A percentile compares a stretch with the other conserved stretches of the same genome.
phyloP scores from a whole-genome alignment of 2,329 filamentous ascomycete species.

The Fusarium nygamai region DNA sequence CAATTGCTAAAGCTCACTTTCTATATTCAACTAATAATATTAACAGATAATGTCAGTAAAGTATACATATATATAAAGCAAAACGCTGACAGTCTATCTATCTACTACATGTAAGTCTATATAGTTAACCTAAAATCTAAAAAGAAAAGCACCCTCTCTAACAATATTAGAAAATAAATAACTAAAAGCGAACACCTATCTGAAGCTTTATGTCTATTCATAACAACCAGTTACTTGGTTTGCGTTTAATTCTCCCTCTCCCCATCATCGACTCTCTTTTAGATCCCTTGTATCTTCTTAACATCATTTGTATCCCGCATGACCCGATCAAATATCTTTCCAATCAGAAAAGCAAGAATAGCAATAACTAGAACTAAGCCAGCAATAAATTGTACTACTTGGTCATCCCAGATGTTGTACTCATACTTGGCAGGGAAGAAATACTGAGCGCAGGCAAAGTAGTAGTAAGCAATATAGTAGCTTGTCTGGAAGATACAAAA shows the following conservation, averaged over 20 bases:
- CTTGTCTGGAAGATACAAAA: not conserved
- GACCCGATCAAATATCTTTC: not conserved
- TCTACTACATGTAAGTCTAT: not conserved
- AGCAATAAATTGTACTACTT: not conserved
- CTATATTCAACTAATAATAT: not conserved
- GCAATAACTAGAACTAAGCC: not conserved
- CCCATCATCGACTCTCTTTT: not conserved
- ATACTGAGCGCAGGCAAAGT: not conserved
- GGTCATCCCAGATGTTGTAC: not conserved
- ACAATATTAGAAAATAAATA: not conserved
- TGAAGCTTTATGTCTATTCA: fast-evolving
- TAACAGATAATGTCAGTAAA: no score
- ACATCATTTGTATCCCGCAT: not conserved
- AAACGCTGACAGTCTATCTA: not conserved
- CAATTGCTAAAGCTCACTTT: no score
- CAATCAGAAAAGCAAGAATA: not conserved
- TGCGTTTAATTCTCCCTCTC: not conserved
- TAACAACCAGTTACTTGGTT: not conserved
- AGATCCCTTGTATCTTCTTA: not conserved
- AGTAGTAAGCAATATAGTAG: not conserved
- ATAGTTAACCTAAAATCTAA: no score
- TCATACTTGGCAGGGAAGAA: not conserved
- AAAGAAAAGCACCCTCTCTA: not conserved
- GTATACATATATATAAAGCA: not conserved
- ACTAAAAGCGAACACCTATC: not conserved